Evolutionary conservation across 2,329 filamentous ascomycete species (phyloP).

Genomic region (Stachybotrys chlorohalonatus): DNA sequence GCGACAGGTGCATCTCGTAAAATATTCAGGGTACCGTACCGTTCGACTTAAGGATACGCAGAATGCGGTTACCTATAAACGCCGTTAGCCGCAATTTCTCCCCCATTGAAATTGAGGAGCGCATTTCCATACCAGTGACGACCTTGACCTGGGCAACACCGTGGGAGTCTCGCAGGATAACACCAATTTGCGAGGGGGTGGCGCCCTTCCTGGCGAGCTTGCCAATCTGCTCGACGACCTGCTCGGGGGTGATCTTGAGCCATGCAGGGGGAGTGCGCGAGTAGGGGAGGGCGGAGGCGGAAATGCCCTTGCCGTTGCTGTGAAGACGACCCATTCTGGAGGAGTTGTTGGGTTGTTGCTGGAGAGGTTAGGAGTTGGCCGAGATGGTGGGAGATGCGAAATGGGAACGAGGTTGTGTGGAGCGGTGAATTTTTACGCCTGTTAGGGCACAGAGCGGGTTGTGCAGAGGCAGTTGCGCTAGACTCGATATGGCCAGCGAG

Average conservation of each 20-base stretch:
- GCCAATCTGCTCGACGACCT: conserved; percentile 98
- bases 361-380: conserved; percentile 18
- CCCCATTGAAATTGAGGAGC: background rate
- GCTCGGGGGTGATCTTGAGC: conserved; percentile 98
- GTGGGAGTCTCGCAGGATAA: conserved; percentile 95
- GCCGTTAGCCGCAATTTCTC: conserved; percentile 24
- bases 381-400: conserved; percentile 15
- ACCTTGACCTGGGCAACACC: conserved; percentile 97
- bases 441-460: conserved; percentile 30
- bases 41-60: conserved; percentile 94
- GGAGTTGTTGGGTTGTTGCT: conserved; percentile 29
- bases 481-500: conserved; percentile 2
- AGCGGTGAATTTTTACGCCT: conserved; percentile 32
- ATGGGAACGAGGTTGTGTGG: conserved; percentile 25
- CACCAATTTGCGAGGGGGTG: conserved; percentile 97
- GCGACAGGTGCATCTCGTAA: conserved; percentile 13
- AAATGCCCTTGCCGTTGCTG: conserved; percentile 99
- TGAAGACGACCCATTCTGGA: conserved; percentile 93
- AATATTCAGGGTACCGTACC: conserved; percentile 59
- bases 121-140: conserved; percentile 68
- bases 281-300: conserved; percentile 91
- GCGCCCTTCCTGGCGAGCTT: conserved; percentile 99
- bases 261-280: conserved; percentile 85
- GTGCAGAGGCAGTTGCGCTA: background rate
- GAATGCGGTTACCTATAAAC: conserved; percentile 91